A percentile compares a stretch with the other conserved stretches of the same genome.
Conservation (phyloP, 331 rosid genomes). For the Spiraea crenata region DNA sequence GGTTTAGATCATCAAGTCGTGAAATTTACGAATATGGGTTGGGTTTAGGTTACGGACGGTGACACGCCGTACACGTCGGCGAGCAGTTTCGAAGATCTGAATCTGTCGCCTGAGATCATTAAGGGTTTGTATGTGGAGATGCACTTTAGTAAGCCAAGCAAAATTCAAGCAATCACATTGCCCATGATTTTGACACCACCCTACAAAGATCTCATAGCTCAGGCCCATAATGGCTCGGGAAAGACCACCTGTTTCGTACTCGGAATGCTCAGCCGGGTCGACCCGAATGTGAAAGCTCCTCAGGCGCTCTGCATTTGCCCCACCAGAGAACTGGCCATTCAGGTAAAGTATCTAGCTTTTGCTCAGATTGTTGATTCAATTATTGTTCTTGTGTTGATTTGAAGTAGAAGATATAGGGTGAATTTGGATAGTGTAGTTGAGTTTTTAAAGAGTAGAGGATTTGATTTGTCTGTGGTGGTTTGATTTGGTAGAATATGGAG, state of each 20-base stretch:
- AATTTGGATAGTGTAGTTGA: not conserved
- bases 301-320: slow-evolving; percentile 93
- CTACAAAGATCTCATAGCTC: slow-evolving; percentile 70
- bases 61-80: slow-evolving; percentile 68
- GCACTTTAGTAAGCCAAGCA: slow-evolving; percentile 84
- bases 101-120: slow-evolving; percentile 59
- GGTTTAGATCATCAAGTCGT: not conserved
- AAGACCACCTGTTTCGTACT: slow-evolving; percentile 93
- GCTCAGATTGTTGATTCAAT: not conserved
- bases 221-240: slow-evolving; percentile 94
- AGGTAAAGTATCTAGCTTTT: slow-evolving; percentile 36
- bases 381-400: not conserved
- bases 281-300: slow-evolving; percentile 66
- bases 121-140: slow-evolving; percentile 87
- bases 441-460: not conserved
- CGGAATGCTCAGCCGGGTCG: slow-evolving; percentile 87
- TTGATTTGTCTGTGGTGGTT: not conserved
- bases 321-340: slow-evolving; percentile 88
- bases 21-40: slow-evolving; percentile 9
- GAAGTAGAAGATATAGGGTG: not conserved
- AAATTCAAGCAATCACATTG: slow-evolving; percentile 79
- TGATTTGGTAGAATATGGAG: slow-evolving; percentile 56
- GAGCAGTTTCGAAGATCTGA: slow-evolving; percentile 58
- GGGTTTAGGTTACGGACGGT: slow-evolving; percentile 43
- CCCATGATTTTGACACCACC: slow-evolving; percentile 91